Evolutionary conservation across 805 yeast genomes (phyloP), one percentile per base, ranked within the genome.

Genomic region (Pichia cabralensis): DNA sequence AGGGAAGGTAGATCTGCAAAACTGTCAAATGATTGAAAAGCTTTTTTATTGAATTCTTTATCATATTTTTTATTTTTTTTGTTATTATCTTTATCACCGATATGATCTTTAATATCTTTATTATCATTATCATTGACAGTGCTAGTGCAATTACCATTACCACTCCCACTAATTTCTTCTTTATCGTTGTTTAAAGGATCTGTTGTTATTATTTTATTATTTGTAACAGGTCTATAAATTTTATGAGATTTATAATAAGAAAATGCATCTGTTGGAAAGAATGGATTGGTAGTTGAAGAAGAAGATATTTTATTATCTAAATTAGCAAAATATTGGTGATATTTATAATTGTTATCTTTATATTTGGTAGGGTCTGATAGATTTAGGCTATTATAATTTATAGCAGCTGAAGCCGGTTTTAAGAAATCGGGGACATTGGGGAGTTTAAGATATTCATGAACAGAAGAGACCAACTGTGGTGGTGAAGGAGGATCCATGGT

Each of bases 1-100:
- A 64, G 20, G 5, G 56, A 45, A 1, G 71, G 65, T 4, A 43
- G 36, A 28, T 52, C 50, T n/a, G 53, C 26, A 28, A 55, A 44
- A 28, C 43, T 44, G 28, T 41, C 41, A 31, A 41, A 42, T 7
- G 46, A 25, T 20, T 42, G 44, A 14, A 36, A 33, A 13, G 38
- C 9, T 27, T 22, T 23, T 5, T 22, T 16, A 10, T 14, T 21
- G n/a, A n/a, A n/a, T n/a, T n/a, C n/a, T n/a, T n/a, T n/a, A n/a
- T n/a, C n/a, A n/a, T n/a, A n/a, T n/a, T n/a, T n/a, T n/a, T n/a
- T n/a, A n/a, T n/a, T n/a, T n/a, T n/a, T n/a, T n/a, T n/a, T n/a
- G n/a, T n/a, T n/a, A n/a, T n/a, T n/a, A n/a, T n/a, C n/a, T n/a
- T n/a, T n/a, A n/a, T n/a, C n/a, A n/a, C n/a, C n/a, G n/a, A n/a